A percentile compares a stretch with the other conserved stretches of the same genome.
Evolutionary conservation across 1,284 basidiomycete genomes (phyloP).

Genomic region (Peniophora sp.): DNA sequence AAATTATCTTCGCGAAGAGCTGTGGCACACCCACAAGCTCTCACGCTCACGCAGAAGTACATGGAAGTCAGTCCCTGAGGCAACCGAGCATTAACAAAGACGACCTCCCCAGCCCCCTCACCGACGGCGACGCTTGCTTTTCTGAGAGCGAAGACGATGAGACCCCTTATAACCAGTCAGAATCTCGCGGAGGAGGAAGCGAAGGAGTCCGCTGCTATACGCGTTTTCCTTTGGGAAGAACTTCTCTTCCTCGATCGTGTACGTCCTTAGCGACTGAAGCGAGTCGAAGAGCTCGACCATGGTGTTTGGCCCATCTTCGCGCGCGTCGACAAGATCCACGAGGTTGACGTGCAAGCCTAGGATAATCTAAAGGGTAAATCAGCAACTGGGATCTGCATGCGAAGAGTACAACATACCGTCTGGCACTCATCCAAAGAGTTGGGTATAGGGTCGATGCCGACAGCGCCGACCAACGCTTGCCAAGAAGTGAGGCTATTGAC

Average conservation of each 20-base stretch:
- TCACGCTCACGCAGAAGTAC: no score
- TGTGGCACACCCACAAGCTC: no score
- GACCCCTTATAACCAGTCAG: not conserved
- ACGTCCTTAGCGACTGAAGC: conserved; percentile 7
- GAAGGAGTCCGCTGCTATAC: conserved; percentile 10
- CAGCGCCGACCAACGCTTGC: conserved; percentile 18
- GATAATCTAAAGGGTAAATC: not conserved
- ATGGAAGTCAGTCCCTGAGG: no score
- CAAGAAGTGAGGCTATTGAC: conserved; percentile 20
- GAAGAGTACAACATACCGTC: conserved; percentile 11
- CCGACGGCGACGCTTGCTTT: no score
- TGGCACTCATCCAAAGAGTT: conserved; percentile 17
- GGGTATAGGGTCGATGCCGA: conserved; percentile 15
- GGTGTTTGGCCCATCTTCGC: not conserved
- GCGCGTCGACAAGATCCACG: conserved; percentile 13
- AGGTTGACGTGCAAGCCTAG: conserved; percentile 17
- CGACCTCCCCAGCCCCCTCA: no score
- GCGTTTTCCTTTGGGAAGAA: conserved; percentile 13
- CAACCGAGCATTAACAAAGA: no score
- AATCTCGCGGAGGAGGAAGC: conserved; percentile 5
- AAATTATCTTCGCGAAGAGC: no score
- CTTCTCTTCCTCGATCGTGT: conserved; percentile 10
- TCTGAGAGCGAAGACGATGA: no score
- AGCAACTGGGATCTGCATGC: not conserved
- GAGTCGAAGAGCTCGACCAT: conserved; percentile 3